A percentile compares a stretch with the other conserved stretches of the same genome.
These are phyloP conservation scores for Phellinidium pouzarii DNA, from an alignment of 1,284 basidiomycete species.

Conservation along the genomic window DNA sequence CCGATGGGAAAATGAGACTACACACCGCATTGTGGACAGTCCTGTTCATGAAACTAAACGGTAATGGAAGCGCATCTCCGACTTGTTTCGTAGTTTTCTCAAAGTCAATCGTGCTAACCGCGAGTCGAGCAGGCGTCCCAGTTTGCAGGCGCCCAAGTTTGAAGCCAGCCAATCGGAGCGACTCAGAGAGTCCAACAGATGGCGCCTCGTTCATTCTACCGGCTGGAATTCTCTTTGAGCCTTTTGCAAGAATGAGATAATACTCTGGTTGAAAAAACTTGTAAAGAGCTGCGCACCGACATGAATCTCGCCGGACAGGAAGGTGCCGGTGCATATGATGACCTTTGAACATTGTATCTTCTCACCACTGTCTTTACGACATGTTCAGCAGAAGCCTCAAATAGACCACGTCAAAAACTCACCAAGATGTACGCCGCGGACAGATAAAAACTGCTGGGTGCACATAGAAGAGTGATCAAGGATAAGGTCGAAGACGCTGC, in stretches of 20 bases:
- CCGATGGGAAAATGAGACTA: constrained; percentile 21
- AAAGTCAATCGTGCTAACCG: constrained; percentile 66
- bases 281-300: constrained; percentile 47
- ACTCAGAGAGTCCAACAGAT: constrained; percentile 68
- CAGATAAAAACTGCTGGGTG: constrained; percentile 22
- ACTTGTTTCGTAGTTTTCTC: constrained; percentile 48
- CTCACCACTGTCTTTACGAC: constrained; percentile 61
- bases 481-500: constrained; percentile 75
- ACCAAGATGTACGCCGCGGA: constrained; percentile 70
- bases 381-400: constrained; percentile 1
- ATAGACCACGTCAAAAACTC: constrained; percentile 18
- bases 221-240: constrained; percentile 71
- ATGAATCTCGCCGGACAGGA: constrained; percentile 84
- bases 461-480: constrained; percentile 42
- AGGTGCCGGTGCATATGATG: constrained; percentile 87
- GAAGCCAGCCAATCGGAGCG: constrained; percentile 71
- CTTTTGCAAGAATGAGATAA: constrained; percentile 30
- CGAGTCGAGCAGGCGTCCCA: constrained; percentile 81
- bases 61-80: constrained; percentile 53
- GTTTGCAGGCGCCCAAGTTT: constrained; percentile 80
- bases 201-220: constrained; percentile 77
- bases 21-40: constrained; percentile 38
- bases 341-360: constrained; percentile 71
- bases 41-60: constrained; percentile 49
- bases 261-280: not conserved